Conservation (phyloP, 106 monocot species). For the Amphibolis antarctica region DNA sequence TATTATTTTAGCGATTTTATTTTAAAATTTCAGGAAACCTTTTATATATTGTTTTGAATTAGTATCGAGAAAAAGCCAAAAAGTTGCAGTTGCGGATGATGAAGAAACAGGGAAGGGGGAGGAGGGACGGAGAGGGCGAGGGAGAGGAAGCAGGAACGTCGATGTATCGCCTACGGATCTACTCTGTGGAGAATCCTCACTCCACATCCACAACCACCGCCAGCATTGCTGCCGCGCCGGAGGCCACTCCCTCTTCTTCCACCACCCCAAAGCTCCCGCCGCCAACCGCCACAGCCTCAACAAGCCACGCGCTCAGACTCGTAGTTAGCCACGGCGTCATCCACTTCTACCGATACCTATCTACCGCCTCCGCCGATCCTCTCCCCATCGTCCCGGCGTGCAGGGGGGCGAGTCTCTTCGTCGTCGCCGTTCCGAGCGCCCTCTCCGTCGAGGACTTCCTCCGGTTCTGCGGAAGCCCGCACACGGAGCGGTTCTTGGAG, state of each 20-base stretch:
- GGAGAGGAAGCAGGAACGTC: neutral
- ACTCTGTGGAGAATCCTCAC: constrained; percentile 2
- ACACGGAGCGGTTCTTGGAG: constrained; percentile 25
- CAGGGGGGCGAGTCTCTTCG: constrained; percentile 53
- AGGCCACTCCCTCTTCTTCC: constrained; percentile 3
- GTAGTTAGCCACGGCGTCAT: neutral
- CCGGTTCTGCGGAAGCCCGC: constrained; percentile 53
- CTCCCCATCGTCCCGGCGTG: constrained; percentile 33
- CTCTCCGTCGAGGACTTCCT: constrained; percentile 61
- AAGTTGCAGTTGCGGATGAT: too few relatives aligned
- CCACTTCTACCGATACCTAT: constrained; percentile 14
- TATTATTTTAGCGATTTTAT: too few relatives aligned
- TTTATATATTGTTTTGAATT: too few relatives aligned
- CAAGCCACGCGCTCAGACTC: neutral
- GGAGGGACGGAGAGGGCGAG: neutral
- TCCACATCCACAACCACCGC: neutral
- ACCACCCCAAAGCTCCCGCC: neutral
- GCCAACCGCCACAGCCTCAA: too few relatives aligned
- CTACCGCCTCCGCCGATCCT: constrained; percentile 31
- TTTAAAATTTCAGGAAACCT: too few relatives aligned
- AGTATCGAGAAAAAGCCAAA: too few relatives aligned
- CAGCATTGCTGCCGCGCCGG: neutral
- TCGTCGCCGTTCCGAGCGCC: constrained; percentile 47
- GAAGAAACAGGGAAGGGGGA: too few relatives aligned
- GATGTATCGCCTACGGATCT: constrained; percentile 20